A percentile compares a stretch with the other conserved stretches of the same genome.
phyloP scores from a whole-genome alignment of 2,329 filamentous ascomycete species.

The Sporothrix brasiliensis region DNA sequence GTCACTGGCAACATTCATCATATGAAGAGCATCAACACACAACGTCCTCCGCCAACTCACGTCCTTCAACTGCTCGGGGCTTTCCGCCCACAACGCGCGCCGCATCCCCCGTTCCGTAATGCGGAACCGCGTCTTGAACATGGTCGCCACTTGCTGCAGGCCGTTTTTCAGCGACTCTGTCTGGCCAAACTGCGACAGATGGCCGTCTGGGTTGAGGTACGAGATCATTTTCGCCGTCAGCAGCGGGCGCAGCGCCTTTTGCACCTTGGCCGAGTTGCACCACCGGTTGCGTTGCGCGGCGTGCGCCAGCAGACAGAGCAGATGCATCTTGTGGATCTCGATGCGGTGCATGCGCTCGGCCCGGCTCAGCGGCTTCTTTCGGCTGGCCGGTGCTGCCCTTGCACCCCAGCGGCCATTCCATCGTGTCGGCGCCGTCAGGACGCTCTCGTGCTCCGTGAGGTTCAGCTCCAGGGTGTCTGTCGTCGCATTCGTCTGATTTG shows the following conservation, averaged over 20 bases:
- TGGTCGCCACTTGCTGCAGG: constrained; percentile 66
- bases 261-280: constrained; percentile 77
- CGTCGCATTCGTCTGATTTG: neutral
- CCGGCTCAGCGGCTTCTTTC: constrained; percentile 57
- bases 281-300: constrained; percentile 77
- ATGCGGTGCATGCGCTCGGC: constrained; percentile 62
- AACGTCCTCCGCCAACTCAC: constrained; percentile 44
- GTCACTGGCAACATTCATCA: neutral
- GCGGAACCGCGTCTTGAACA: constrained; percentile 71
- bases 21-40: too few species aligned
- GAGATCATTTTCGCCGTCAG: constrained; percentile 66
- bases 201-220: constrained; percentile 67
- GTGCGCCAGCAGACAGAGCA: constrained; percentile 81
- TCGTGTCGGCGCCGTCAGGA: constrained; percentile 39
- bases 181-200: constrained; percentile 70
- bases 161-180: constrained; percentile 79
- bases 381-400: constrained; percentile 43
- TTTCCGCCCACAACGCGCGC: constrained; percentile 74
- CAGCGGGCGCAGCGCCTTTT: constrained; percentile 65
- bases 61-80: constrained; percentile 61
- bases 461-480: constrained; percentile 54
- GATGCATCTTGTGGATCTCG: constrained; percentile 81
- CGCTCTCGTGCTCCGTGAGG: constrained; percentile 51
- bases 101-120: constrained; percentile 72
- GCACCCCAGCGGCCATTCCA: constrained; percentile 40